phyloP scores from a whole-genome alignment of 305 asterid species.

The Solanum aculeatissimum region DNA sequence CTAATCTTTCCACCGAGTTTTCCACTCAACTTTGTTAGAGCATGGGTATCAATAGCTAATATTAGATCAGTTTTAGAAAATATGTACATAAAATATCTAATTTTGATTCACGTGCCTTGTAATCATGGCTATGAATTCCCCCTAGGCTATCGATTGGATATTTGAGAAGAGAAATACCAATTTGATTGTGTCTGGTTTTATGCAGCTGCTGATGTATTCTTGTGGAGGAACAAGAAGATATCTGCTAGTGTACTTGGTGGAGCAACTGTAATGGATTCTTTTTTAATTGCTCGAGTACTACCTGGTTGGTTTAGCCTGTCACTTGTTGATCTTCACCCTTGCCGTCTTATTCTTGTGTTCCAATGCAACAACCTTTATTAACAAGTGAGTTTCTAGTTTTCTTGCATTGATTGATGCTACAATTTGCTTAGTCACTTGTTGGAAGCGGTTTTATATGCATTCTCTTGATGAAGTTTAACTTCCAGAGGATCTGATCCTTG shows the following conservation, averaged over 20 bases:
- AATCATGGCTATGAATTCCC: no score
- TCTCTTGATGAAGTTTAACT: slow-evolving; percentile 35
- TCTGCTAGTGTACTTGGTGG: slow-evolving; percentile 68
- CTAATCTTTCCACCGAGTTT: no score
- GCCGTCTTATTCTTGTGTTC: slow-evolving; percentile 72
- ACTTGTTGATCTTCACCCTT: slow-evolving; percentile 39
- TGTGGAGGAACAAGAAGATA: slow-evolving; percentile 88
- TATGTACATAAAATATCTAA: no score
- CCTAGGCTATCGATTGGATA: neutral
- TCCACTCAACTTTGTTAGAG: no score
- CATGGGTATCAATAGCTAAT: no score
- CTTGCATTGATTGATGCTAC: neutral
- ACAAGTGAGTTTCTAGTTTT: slow-evolving; percentile 43
- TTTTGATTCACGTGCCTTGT: no score
- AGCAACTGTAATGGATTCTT: slow-evolving; percentile 74
- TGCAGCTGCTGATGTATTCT: slow-evolving; percentile 81
- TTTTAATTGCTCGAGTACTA: slow-evolving; percentile 74
- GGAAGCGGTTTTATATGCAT: neutral
- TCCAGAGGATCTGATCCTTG: slow-evolving; percentile 53
- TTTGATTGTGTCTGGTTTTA: neutral
- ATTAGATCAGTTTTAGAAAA: no score
- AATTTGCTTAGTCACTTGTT: neutral
- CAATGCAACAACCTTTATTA: slow-evolving; percentile 50
- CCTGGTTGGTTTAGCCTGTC: slow-evolving; percentile 65
- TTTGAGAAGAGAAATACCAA: neutral